A percentile compares a stretch with the other conserved stretches of the same genome.
These are phyloP conservation scores for Ophiostoma tasmaniense DNA, from an alignment of 2,329 filamentous ascomycete species.

Conservation along the genomic window DNA sequence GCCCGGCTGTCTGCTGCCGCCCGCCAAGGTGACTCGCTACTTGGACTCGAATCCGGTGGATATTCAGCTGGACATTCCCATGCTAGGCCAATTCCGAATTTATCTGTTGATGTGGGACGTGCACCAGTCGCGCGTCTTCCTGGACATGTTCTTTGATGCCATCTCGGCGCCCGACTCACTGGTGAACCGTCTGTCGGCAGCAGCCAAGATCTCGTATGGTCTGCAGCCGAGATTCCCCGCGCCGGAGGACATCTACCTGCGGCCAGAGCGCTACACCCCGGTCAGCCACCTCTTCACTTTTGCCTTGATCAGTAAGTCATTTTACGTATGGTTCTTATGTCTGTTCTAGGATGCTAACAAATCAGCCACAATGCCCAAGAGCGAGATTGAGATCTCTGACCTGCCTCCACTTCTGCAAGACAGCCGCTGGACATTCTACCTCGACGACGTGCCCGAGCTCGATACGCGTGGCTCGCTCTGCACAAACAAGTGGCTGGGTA, in stretches of 20 bases:
- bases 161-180: constrained; percentile 45
- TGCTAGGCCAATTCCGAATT: constrained; percentile 68
- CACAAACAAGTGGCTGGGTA: constrained; percentile 62
- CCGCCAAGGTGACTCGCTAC: constrained; percentile 63
- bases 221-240: constrained; percentile 48
- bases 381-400: constrained; percentile 55
- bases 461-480: constrained; percentile 45
- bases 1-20: constrained; percentile 51
- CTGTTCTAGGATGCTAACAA: constrained; percentile 17
- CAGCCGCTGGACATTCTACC: constrained; percentile 63
- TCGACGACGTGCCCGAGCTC: constrained; percentile 54
- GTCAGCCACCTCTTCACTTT: constrained; percentile 64
- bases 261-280: constrained; percentile 59
- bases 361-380: constrained; percentile 50
- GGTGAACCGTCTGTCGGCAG: constrained; percentile 50
- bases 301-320: constrained; percentile 52
- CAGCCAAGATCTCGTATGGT: constrained; percentile 54
- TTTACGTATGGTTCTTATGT: background rate
- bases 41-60: constrained; percentile 72
- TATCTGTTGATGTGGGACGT: constrained; percentile 63
- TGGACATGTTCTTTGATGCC: constrained; percentile 49
- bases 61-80: constrained; percentile 67
- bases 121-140: constrained; percentile 43
- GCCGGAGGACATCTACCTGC: constrained; percentile 56
- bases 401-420: constrained; percentile 54